phyloP scores from a whole-genome alignment of 225 moss, liverwort and hornwort genomes.

The Polytrichum commune region DNA sequence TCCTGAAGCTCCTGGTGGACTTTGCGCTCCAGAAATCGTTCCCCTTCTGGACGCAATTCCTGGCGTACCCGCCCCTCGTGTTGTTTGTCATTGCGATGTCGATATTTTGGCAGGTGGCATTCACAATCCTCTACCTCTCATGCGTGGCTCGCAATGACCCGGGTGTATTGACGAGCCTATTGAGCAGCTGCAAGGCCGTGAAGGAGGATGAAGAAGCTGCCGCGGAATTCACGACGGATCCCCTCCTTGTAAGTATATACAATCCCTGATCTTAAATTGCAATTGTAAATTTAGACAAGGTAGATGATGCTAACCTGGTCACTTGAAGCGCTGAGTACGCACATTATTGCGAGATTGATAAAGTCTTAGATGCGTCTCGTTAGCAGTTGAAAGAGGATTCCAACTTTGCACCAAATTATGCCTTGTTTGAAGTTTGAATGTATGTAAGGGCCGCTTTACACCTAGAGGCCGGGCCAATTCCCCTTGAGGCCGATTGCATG shows the following conservation, averaged over 20 bases:
- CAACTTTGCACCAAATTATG: no score
- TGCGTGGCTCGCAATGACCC: slow-evolving; percentile 11
- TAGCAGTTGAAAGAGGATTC: no score
- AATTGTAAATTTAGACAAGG: no score
- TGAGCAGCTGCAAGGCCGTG: slow-evolving; percentile 3
- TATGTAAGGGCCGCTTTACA: no score
- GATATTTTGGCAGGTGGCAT: slow-evolving; percentile 45
- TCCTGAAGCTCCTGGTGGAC: slow-evolving; percentile 38
- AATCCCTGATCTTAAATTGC: no score
- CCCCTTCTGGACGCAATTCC: slow-evolving; percentile 36
- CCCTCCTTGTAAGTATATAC: slow-evolving; percentile 27
- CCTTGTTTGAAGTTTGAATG: no score
- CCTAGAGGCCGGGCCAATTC: no score
- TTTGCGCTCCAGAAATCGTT: slow-evolving; percentile 26
- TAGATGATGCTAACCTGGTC: no score
- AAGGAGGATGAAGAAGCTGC: slow-evolving; percentile 1
- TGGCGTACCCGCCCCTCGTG: slow-evolving; percentile 42
- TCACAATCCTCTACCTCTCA: slow-evolving; percentile 37
- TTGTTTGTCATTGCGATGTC: slow-evolving; percentile 23
- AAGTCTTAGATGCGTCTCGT: no score
- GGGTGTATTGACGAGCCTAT: background rate
- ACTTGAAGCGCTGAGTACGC: no score
- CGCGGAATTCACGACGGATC: slow-evolving; percentile 2
- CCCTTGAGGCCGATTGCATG: no score
- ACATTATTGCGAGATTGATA: no score